Evolutionary conservation across 495 filamentous ascomycete genomes (phyloP).

Genomic region (Penicillium bovifimosum): DNA sequence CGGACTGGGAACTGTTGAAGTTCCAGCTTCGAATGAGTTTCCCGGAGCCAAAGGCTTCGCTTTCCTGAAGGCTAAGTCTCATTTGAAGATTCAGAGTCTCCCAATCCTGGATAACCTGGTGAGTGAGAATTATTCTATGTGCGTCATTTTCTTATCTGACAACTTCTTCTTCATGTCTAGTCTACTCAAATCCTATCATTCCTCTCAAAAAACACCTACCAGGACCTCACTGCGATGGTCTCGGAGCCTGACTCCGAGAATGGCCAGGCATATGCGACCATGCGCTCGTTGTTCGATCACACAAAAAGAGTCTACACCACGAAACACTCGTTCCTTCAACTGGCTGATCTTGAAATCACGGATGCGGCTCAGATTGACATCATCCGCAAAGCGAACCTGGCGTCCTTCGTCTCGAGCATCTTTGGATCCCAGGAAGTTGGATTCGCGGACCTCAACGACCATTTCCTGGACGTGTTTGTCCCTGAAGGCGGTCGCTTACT

Average conservation of each 20-base stretch:
- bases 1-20: constrained; percentile 34
- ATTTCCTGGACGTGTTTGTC: constrained; percentile 80
- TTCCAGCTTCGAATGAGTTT: constrained; percentile 27
- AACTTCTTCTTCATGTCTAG: constrained; percentile 31
- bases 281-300: constrained; percentile 75
- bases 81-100: constrained; percentile 62
- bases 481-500: constrained; percentile 66
- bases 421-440: constrained; percentile 81
- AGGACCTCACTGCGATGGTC: constrained; percentile 70
- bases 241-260: constrained; percentile 68
- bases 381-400: constrained; percentile 81
- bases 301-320: constrained; percentile 75
- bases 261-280: constrained; percentile 70
- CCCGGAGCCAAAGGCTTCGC: constrained; percentile 34
- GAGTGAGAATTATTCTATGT: constrained; percentile 13
- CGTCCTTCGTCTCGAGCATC: constrained; percentile 74
- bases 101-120: constrained; percentile 71
- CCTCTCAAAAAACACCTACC: constrained; percentile 61
- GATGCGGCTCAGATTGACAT: constrained; percentile 64
- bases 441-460: constrained; percentile 75
- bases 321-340: constrained; percentile 62
- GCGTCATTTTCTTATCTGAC: not conserved
- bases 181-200: constrained; percentile 65
- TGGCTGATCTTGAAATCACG: constrained; percentile 65
- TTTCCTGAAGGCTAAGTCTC: constrained; percentile 49